phyloP scores from a whole-genome alignment of 345 rosid genomes.

The Kernera saxatilis region DNA sequence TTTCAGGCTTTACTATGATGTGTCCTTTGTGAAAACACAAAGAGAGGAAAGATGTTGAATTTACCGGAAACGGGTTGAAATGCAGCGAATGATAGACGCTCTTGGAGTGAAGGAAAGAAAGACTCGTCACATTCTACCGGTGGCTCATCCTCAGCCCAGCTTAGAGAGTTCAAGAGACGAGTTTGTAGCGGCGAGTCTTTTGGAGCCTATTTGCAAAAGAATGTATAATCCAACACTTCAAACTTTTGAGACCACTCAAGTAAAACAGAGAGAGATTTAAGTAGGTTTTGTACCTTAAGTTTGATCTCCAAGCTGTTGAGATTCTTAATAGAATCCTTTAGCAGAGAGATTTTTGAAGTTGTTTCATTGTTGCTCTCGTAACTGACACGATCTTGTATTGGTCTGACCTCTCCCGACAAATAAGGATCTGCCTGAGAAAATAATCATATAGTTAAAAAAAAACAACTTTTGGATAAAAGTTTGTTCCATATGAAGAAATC shows the following conservation, averaged over 20 bases:
- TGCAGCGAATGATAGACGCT: slow-evolving; percentile 64
- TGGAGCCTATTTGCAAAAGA: slow-evolving; percentile 42
- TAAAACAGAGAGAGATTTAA: background rate
- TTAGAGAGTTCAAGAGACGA: slow-evolving; percentile 45
- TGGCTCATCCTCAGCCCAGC: slow-evolving; percentile 57
- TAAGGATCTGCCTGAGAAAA: slow-evolving; percentile 67
- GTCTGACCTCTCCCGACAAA: slow-evolving; percentile 63
- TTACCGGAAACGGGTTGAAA: slow-evolving; percentile 65
- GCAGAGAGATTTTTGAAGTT: slow-evolving; percentile 33
- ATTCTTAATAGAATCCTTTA: slow-evolving; percentile 53
- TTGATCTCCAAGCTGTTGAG: slow-evolving; percentile 70
- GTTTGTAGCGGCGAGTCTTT: slow-evolving; percentile 60
- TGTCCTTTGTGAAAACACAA: background rate
- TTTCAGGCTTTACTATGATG: too few relatives aligned
- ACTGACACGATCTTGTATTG: slow-evolving; percentile 46
- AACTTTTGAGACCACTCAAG: slow-evolving; percentile 3
- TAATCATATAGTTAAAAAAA: background rate
- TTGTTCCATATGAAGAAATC: background rate
- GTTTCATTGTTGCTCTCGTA: slow-evolving; percentile 24
- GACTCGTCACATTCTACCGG: slow-evolving; percentile 45
- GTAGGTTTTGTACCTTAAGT: slow-evolving; percentile 49
- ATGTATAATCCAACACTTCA: slow-evolving; percentile 1
- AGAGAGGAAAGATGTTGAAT: background rate
- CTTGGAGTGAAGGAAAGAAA: slow-evolving; percentile 55
- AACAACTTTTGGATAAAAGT: background rate